Evolutionary conservation across 2,329 filamentous ascomycete genomes (phyloP).

Genomic region (Geosmithia putterillii): DNA sequence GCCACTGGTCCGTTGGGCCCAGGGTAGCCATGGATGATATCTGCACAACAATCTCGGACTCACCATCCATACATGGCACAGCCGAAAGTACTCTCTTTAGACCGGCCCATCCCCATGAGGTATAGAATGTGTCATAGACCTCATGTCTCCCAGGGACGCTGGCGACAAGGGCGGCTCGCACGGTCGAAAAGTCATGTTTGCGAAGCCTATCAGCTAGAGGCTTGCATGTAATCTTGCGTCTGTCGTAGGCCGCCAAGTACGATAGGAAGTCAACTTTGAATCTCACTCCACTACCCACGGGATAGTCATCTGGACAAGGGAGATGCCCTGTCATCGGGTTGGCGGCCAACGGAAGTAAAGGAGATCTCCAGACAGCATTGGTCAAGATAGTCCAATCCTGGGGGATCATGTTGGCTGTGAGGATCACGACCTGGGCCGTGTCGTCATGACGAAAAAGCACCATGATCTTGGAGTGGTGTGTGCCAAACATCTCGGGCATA

Average conservation of each 20-base stretch:
- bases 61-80: slow-evolving; percentile 31
- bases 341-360: slow-evolving; percentile 40
- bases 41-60: slow-evolving; percentile 44
- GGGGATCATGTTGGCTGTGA: slow-evolving; percentile 85
- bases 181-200: slow-evolving; percentile 54
- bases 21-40: slow-evolving; percentile 77
- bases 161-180: slow-evolving; percentile 63
- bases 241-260: slow-evolving; percentile 62
- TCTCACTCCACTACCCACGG: slow-evolving; percentile 45
- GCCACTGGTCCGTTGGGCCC: slow-evolving; percentile 58
- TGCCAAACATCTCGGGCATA: slow-evolving; percentile 77
- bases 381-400: slow-evolving; percentile 84
- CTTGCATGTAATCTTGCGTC: slow-evolving; percentile 36
- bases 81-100: slow-evolving; percentile 45
- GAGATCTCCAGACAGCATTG: slow-evolving; percentile 72
- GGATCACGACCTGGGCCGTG: slow-evolving; percentile 66
- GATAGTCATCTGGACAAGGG: slow-evolving; percentile 1
- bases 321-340: neutral
- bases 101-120: slow-evolving; percentile 67
- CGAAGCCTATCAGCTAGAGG: slow-evolving; percentile 44
- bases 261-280: slow-evolving; percentile 68
- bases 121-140: slow-evolving; percentile 29
- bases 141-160: slow-evolving; percentile 63
- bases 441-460: slow-evolving; percentile 69
- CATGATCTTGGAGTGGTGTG: slow-evolving; percentile 81